Evolutionary conservation across 148 eudicot genomes (phyloP), one percentile per base, ranked within the genome.

Genomic region (Salicornia ramosissima): DNA sequence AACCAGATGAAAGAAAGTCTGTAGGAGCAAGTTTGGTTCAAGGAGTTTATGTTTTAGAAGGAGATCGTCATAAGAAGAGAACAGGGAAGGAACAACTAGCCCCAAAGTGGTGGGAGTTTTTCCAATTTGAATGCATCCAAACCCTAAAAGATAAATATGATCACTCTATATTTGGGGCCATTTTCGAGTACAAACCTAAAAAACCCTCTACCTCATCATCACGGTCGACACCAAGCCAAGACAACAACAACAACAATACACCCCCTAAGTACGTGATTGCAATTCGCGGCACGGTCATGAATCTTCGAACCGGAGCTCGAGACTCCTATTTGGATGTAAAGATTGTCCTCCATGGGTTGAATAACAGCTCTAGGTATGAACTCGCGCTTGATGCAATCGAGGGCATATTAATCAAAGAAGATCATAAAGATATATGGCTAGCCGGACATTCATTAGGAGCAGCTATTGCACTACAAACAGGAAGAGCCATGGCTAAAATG

Each of bases 401-500:
- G 24, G 65, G 53, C 22, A n/a, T 62, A 1, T 71, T 68, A 34
- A 18, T 59, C 21, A 25, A 1, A 0, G 74, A 43, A 1, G 86
- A 79, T 3, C 64, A 79, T 9, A 64, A 68, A 10, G 72, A 57
- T 12, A 28, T 84, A 10, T 91, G 90, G 93, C 50, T 91, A 69
- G 84, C 90, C 0, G 97, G 97, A 33, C 97, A 91, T 55, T 86
- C 97, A 4, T 28, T 88, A 21, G 97, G 97, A 0, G 82, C 90
- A n/a, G 83, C 90, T 46, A 81, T 88, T 12, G 95, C 91, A 24
- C 72, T 91, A 18, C 80, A 77, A 28, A 80, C 77, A 0, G 97
- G 97, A 14, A 81, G 82, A 58, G 71, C 73, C 6, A 81, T 88
- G 86, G 90, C 79, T 3, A 85, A 74, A 60, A 31, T 21, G 12